These are phyloP conservation scores for Hypoxylon sp. DNA, from an alignment of 2,329 filamentous ascomycete species.

Conservation along the genomic window DNA sequence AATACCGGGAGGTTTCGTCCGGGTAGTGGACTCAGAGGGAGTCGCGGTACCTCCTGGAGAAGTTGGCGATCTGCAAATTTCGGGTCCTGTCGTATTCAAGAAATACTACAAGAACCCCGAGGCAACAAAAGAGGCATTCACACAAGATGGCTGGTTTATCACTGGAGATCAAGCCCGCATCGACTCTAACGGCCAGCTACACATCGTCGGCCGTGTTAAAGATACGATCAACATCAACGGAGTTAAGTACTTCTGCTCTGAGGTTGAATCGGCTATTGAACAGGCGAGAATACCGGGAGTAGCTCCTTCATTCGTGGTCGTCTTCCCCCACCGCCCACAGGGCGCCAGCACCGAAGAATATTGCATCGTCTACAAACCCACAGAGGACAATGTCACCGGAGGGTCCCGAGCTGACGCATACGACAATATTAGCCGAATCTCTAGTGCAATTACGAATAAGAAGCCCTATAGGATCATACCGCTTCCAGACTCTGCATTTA, in stretches of 20 bases:
- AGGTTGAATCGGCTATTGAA: constrained; percentile 13
- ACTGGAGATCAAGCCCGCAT: constrained; percentile 59
- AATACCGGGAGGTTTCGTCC: constrained; percentile 9
- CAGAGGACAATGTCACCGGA: constrained; percentile 4
- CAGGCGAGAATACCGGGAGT: constrained; percentile 9
- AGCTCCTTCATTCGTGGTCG: neutral
- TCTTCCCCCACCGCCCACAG: constrained; percentile 15
- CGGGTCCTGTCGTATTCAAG: constrained; percentile 13
- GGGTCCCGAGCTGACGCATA: constrained; percentile 1
- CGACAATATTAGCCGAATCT: constrained; percentile 11
- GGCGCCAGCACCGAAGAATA: constrained; percentile 17
- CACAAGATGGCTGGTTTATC: constrained; percentile 62
- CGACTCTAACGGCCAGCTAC: constrained; percentile 56
- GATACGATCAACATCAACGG: constrained; percentile 65
- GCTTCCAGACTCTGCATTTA: constrained; percentile 7
- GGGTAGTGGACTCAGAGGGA: constrained; percentile 3
- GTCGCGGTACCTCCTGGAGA: neutral
- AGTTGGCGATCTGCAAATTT: constrained; percentile 12
- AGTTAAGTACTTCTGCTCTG: constrained; percentile 54
- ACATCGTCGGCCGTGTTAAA: constrained; percentile 59
- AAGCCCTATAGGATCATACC: constrained; percentile 17
- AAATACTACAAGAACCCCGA: constrained; percentile 15
- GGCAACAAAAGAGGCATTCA: constrained; percentile 63
- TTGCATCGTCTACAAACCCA: constrained; percentile 13
- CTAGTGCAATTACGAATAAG: constrained; percentile 15